phyloP scores from a whole-genome alignment of 2,329 filamentous ascomycete genomes.

The Aspergillus tanneri region DNA sequence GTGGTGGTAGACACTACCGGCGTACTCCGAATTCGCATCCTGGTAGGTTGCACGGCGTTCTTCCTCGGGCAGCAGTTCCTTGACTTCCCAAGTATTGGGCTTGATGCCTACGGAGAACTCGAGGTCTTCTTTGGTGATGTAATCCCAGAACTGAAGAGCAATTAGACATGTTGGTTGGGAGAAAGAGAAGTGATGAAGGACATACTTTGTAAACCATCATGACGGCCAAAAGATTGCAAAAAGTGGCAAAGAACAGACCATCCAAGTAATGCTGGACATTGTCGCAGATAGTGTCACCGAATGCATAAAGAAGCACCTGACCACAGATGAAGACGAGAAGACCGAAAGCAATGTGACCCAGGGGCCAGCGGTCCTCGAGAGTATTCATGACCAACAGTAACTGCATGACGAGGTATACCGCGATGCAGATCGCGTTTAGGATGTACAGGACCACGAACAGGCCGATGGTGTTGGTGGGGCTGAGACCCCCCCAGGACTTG shows the following conservation, averaged over 20 bases:
- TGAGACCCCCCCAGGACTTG: constrained; percentile 82
- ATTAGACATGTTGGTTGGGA: constrained; percentile 27
- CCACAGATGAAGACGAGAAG: constrained; percentile 88
- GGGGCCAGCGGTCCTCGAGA: constrained; percentile 89
- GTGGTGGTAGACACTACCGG: constrained; percentile 45
- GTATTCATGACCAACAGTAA: constrained; percentile 84
- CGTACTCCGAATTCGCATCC: constrained; percentile 53
- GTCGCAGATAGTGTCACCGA: constrained; percentile 81
- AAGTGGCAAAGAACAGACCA: constrained; percentile 88
- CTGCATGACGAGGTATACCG: constrained; percentile 85
- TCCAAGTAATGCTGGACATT: constrained; percentile 88
- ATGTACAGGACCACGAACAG: constrained; percentile 91
- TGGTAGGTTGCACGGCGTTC: constrained; percentile 73
- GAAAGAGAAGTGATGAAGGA: constrained; percentile 11
- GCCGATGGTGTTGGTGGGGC: constrained; percentile 80
- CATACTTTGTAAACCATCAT: constrained; percentile 99
- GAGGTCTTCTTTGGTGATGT: constrained; percentile 95
- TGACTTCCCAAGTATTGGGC: constrained; percentile 97
- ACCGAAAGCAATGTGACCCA: constrained; percentile 88
- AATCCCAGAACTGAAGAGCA: constrained; percentile 86
- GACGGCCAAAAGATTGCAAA: constrained; percentile 88
- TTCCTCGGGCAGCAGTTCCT: constrained; percentile 80
- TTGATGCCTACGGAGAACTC: constrained; percentile 96
- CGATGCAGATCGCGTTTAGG: constrained; percentile 80
- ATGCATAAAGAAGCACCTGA: constrained; percentile 88